These are phyloP conservation scores for Melampsora allii-populina DNA, from an alignment of 1,284 basidiomycete species.

Conservation along the genomic window DNA sequence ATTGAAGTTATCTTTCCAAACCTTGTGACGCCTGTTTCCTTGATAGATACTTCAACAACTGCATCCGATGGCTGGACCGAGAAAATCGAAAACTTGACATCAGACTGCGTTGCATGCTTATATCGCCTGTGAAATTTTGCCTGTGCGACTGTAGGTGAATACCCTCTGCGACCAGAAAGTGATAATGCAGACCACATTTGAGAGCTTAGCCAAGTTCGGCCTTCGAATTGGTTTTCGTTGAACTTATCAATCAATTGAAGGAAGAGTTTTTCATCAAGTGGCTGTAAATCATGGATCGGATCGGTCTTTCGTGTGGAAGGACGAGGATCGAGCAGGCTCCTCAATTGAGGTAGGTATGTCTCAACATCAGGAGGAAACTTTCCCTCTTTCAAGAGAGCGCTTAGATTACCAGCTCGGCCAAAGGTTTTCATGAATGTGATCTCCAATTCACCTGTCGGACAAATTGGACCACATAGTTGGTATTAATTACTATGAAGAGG, in stretches of 20 bases:
- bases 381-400: background rate
- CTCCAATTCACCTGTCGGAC: background rate
- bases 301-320: slow-evolving; percentile 58
- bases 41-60: too few relatives aligned
- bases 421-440: slow-evolving; percentile 5
- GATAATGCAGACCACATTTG: background rate
- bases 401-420: slow-evolving; percentile 9
- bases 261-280: slow-evolving; percentile 44
- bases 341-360: background rate
- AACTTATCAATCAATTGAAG: background rate
- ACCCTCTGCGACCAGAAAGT: background rate
- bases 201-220: background rate
- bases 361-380: background rate
- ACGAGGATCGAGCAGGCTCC: background rate
- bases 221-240: background rate
- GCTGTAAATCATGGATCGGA: slow-evolving; percentile 60
- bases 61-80: too few relatives aligned
- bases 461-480: background rate
- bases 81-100: background rate
- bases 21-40: too few relatives aligned
- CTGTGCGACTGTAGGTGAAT: background rate
- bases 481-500: too few relatives aligned
- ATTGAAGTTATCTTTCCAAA: background rate
- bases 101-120: background rate
- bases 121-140: background rate